Percentiles rank a stretch among this genome's conserved stretches.
These are phyloP conservation scores for Epichloe sp. DNA, from an alignment of 2,329 filamentous ascomycete species.

Conservation along the genomic window DNA sequence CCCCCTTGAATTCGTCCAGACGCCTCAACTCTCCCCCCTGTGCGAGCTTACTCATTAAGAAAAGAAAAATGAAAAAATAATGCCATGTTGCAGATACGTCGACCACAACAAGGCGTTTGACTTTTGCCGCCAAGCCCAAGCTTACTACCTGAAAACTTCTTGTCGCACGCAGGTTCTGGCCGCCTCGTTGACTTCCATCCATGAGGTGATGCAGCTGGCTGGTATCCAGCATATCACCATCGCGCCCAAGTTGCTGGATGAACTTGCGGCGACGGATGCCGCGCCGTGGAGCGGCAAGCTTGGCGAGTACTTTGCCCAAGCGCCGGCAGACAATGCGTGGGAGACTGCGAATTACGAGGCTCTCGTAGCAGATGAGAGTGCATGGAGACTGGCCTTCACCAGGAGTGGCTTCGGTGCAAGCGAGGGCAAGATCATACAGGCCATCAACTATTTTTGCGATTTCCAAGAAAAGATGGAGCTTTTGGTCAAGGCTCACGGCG, in stretches of 20 bases:
- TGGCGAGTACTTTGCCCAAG: slow-evolving; percentile 12
- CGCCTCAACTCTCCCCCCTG: no score
- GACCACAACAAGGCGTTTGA: slow-evolving; percentile 36
- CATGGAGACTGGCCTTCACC: slow-evolving; percentile 37
- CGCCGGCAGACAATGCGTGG: slow-evolving; percentile 16
- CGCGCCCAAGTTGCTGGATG: slow-evolving; percentile 35
- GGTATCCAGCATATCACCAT: slow-evolving; percentile 48
- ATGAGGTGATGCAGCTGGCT: slow-evolving; percentile 45
- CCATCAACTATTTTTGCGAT: slow-evolving; percentile 44
- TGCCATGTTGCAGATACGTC: slow-evolving; percentile 23
- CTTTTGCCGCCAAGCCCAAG: slow-evolving; percentile 37
- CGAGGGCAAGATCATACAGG: slow-evolving; percentile 38
- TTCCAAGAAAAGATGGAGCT: slow-evolving; percentile 39
- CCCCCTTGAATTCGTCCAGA: no score
- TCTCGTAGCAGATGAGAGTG: slow-evolving; percentile 26
- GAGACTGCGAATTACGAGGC: slow-evolving; percentile 11
- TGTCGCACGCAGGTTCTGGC: slow-evolving; percentile 38
- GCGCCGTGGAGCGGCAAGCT: slow-evolving; percentile 8
- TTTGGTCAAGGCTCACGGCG: neutral
- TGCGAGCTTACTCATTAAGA: no score
- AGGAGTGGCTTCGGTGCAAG: slow-evolving; percentile 31
- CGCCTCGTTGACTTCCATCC: slow-evolving; percentile 41
- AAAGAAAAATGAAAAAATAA: no score
- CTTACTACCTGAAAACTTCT: slow-evolving; percentile 32
- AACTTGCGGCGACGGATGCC: slow-evolving; percentile 27